Evolutionary conservation across 2,329 filamentous ascomycete species (phyloP).

Genomic region (Penicillium griseofulvum): DNA sequence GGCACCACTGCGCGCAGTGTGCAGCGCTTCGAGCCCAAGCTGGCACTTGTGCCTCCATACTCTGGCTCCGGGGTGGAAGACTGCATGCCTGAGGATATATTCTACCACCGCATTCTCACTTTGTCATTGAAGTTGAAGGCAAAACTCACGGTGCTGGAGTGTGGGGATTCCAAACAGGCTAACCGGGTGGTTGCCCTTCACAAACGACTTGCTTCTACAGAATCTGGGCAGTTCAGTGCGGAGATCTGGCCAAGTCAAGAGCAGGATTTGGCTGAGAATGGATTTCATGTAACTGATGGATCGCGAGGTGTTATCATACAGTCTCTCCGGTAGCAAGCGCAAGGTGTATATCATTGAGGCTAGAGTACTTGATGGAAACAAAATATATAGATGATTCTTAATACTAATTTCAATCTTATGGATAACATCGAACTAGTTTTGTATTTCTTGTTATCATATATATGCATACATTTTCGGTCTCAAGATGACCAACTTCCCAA

Average conservation of each 20-base stretch:
- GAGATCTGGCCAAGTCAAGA: slow-evolving; percentile 20
- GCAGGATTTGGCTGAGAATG: slow-evolving; percentile 15
- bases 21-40: slow-evolving; percentile 72
- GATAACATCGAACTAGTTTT: too few species aligned
- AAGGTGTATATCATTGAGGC: background rate
- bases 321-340: background rate
- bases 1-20: slow-evolving; percentile 69
- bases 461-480: background rate
- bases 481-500: background rate
- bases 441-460: background rate
- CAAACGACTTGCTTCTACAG: slow-evolving; percentile 1
- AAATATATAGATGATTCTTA: background rate
- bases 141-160: slow-evolving; percentile 37
- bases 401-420: background rate
- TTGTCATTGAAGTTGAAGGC: slow-evolving; percentile 24
- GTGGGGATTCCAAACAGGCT: slow-evolving; percentile 36
- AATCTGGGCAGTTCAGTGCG: background rate
- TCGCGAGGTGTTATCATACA: slow-evolving; percentile 24
- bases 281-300: slow-evolving; percentile 21
- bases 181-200: slow-evolving; percentile 29
- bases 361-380: too few species aligned
- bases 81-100: slow-evolving; percentile 31
- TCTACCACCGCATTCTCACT: slow-evolving; percentile 36
- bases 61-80: background rate
- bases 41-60: slow-evolving; percentile 68